Evolutionary conservation across 2,329 filamentous ascomycete genomes (phyloP).

Genomic region (Claviceps sp.): DNA sequence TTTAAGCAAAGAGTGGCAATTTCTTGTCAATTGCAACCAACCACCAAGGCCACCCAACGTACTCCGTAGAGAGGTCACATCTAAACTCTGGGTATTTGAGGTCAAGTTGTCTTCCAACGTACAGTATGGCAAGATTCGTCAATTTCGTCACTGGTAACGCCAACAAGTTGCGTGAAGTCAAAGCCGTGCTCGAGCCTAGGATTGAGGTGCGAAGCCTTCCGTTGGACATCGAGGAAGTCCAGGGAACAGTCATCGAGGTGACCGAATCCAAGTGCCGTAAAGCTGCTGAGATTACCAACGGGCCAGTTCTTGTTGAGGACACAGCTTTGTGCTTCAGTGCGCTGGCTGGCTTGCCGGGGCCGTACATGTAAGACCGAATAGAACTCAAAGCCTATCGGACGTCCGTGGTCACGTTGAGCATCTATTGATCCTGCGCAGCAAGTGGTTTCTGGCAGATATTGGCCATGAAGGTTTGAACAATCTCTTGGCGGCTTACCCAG

Average conservation of each 20-base stretch:
- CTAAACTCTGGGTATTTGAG: not conserved
- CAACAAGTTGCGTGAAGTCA: constrained; percentile 85
- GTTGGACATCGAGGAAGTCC: constrained; percentile 77
- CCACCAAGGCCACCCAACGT: no score
- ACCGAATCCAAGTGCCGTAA: constrained; percentile 74
- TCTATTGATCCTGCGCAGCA: constrained; percentile 37
- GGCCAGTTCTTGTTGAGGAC: constrained; percentile 89
- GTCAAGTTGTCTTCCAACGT: not conserved
- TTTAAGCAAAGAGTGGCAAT: no score
- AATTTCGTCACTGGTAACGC: constrained; percentile 96
- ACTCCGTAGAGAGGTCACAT: no score
- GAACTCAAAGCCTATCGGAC: constrained; percentile 12
- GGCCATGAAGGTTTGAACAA: constrained; percentile 83
- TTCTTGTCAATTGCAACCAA: no score
- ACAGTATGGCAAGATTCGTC: constrained; percentile 34
- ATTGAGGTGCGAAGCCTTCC: constrained; percentile 63
- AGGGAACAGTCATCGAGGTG: constrained; percentile 86
- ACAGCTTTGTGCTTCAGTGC: constrained; percentile 90
- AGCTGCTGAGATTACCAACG: constrained; percentile 66
- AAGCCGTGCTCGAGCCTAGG: constrained; percentile 64
- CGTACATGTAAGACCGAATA: constrained; percentile 76
- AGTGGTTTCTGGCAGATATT: constrained; percentile 80
- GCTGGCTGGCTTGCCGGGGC: constrained; percentile 79
- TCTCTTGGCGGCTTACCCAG: constrained; percentile 72
- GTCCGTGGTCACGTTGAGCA: constrained; percentile 10